Conservation (phyloP, 78 protist species). For the Cavenderia fasciculata region DNA sequence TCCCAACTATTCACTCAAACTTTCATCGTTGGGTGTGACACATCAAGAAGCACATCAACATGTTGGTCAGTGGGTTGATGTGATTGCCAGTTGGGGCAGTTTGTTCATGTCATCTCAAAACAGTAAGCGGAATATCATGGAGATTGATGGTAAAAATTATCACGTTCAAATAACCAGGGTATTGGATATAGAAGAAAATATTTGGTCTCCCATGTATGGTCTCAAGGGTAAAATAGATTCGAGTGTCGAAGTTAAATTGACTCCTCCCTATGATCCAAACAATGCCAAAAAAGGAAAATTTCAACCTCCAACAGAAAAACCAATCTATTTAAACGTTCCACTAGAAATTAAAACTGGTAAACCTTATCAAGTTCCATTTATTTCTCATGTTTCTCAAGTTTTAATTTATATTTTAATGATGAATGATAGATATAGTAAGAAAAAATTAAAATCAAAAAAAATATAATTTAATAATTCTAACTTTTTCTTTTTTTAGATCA, state of each 20-base stretch:
- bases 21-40: constrained; percentile 62
- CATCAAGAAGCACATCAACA: not conserved
- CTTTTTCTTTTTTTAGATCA: constrained; percentile 19
- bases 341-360: constrained; percentile 70
- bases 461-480: not conserved
- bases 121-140: not conserved
- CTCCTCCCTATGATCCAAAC: not conserved
- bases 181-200: constrained; percentile 68
- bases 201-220: constrained; percentile 78
- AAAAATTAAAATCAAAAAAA: not conserved
- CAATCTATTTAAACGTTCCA: constrained; percentile 45
- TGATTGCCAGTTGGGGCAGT: not conserved
- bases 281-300: not conserved
- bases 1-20: not conserved
- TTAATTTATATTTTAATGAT: constrained; percentile 53
- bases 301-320: not conserved
- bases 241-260: constrained; percentile 45
- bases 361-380: constrained; percentile 25
- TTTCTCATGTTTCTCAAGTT: constrained; percentile 49
- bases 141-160: constrained; percentile 30
- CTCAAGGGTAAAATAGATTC: constrained; percentile 70
- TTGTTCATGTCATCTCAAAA: constrained; percentile 4
- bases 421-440: constrained; percentile 68
- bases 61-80: constrained; percentile 15
- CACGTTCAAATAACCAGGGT: constrained; percentile 20